Evolutionary conservation across 805 yeast species (phyloP), one percentile per base, ranked within the genome.

Genomic region (Saccharomycopsis lassenensis): DNA sequence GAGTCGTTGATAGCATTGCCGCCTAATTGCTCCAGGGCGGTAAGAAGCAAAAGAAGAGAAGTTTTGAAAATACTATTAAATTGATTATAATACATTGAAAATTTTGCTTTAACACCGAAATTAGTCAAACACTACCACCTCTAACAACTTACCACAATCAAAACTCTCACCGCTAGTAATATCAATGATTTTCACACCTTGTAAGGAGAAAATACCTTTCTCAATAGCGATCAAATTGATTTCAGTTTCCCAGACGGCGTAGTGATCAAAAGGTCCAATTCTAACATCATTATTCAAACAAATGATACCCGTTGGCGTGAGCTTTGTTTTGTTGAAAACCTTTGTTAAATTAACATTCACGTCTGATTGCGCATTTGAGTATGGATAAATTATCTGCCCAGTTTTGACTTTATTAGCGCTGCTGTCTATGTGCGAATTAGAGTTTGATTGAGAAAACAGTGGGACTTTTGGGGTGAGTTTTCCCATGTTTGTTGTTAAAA

Each of bases 121-220:
- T 31, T 24, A 43, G 35, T 49, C 51, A 16, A 51, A 49, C 5
- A 81, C 84, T 38, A 75, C 65, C 2, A 82, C 80, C 47, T 80
- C 86, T 24, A 82, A 60, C 36, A 81, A 57, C 40, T 71, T 67
- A 1, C 85, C 86, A 50, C 82, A 77, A 43, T 75, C 86, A 44
- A 75, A 64, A 1, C 73, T 68, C 39, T 80, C 87, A 3, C 87
- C 84, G 14, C 74, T 65, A 24, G 52, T 49, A 7, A 73, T 58
- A 48, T 82, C 93, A 31, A 75, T 65, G 10, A 83, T 61, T 39
- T 69, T 69, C n/a, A 79, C 65, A 2, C 82, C 85, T 37, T 69
- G 74, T 15, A 83, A 55, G 29, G 71, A 69, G 50, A 68, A 75
- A 5, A 77, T 64, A 0, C 94, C 94, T 45, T 65, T 63, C 28